Percentiles rank a stretch among this genome's conserved stretches.
Evolutionary conservation across 2,329 filamentous ascomycete genomes (phyloP).

Genomic region (Akanthomyces dipterigenus): DNA sequence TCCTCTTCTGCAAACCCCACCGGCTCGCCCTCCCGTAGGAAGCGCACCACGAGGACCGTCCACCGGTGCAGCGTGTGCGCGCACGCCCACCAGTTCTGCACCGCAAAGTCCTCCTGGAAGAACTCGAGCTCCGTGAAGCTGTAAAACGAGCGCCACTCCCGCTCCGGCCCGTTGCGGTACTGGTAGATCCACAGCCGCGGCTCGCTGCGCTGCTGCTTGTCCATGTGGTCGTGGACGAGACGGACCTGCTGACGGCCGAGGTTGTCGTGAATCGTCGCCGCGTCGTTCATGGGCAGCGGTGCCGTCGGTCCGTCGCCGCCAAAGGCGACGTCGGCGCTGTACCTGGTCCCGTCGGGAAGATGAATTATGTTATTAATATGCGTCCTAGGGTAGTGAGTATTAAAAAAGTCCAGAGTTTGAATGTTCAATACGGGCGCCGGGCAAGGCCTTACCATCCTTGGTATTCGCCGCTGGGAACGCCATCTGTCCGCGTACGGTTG

Average conservation of each 20-base stretch:
- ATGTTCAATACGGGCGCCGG: background rate
- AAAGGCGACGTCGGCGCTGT: slow-evolving; percentile 57
- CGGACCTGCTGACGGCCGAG: slow-evolving; percentile 50
- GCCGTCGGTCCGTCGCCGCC: slow-evolving; percentile 55
- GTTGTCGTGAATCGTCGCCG: slow-evolving; percentile 34
- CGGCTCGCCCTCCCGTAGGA: slow-evolving; percentile 3
- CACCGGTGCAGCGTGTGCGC: slow-evolving; percentile 9
- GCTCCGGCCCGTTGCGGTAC: slow-evolving; percentile 40
- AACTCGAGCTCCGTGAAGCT: slow-evolving; percentile 62
- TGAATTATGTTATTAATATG: slow-evolving; percentile 59
- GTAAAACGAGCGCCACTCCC: slow-evolving; percentile 55
- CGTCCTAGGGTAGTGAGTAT: too few relatives aligned
- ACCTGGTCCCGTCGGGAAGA: slow-evolving; percentile 40
- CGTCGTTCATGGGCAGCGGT: slow-evolving; percentile 46
- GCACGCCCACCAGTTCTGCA: slow-evolving; percentile 16
- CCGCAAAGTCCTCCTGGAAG: slow-evolving; percentile 17
- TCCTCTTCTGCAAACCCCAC: background rate
- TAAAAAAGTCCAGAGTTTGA: too few relatives aligned
- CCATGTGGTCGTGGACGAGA: slow-evolving; percentile 41
- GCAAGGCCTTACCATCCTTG: slow-evolving; percentile 34
- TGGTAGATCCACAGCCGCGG: slow-evolving; percentile 58
- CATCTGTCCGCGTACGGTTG: slow-evolving; percentile 33
- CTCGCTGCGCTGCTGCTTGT: slow-evolving; percentile 32
- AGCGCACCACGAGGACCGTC: slow-evolving; percentile 12
- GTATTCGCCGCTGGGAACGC: slow-evolving; percentile 36